Percentiles rank a stretch among this genome's conserved stretches.
phyloP scores from a whole-genome alignment of 768 basidiomycete genomes.

The Daedaleopsis sinensis region DNA sequence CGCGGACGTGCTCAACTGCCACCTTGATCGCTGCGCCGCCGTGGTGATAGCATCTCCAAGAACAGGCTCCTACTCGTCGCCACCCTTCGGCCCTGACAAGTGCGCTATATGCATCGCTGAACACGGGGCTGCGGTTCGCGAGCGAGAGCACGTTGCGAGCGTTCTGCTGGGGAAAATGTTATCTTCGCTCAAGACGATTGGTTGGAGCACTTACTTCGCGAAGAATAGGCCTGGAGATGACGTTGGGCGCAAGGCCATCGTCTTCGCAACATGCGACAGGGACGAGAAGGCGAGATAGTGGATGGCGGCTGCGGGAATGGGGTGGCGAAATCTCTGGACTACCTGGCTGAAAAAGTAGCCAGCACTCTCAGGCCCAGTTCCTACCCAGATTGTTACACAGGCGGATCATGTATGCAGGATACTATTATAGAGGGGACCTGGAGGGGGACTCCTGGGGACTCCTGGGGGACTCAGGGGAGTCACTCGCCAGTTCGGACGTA shows the following conservation, averaged over 20 bases:
- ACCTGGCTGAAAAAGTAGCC: too few relatives aligned
- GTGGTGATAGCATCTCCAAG: conserved; percentile 3
- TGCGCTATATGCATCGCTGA: conserved; percentile 40
- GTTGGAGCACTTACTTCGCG: conserved; percentile 57
- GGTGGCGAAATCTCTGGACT: too few relatives aligned
- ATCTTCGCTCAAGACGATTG: conserved; percentile 45
- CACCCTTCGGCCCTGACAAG: conserved; percentile 30
- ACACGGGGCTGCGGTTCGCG: conserved; percentile 36
- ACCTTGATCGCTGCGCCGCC: conserved; percentile 35
- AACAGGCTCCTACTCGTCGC: conserved; percentile 3
- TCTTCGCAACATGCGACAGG: neutral
- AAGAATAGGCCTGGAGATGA: conserved; percentile 12
- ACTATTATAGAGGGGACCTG: too few relatives aligned
- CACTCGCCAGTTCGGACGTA: too few relatives aligned
- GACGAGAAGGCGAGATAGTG: neutral
- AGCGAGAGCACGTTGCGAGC: conserved; percentile 51
- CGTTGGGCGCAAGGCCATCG: neutral
- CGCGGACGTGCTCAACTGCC: conserved; percentile 48
- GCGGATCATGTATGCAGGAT: too few relatives aligned
- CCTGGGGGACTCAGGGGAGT: too few relatives aligned
- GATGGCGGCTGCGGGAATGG: too few relatives aligned
- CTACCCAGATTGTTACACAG: too few relatives aligned
- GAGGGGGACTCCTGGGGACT: too few relatives aligned
- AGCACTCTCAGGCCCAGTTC: too few relatives aligned
- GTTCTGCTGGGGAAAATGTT: conserved; percentile 47